These are phyloP conservation scores for Thelonectria olida DNA, from an alignment of 2,329 filamentous ascomycete species.

Conservation along the genomic window DNA sequence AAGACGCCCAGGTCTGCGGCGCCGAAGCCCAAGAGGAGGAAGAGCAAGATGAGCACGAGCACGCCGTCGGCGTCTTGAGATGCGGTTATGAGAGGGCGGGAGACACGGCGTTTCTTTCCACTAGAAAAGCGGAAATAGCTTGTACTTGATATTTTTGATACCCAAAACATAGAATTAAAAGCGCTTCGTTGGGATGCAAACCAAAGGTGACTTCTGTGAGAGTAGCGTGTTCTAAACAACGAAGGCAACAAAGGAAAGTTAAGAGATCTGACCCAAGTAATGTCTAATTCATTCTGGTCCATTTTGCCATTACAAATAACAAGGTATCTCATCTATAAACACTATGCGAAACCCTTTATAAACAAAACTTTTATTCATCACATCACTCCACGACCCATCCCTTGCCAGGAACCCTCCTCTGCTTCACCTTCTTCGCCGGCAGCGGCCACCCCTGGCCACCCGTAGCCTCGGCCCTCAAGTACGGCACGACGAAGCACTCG, in stretches of 20 bases:
- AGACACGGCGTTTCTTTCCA: constrained; percentile 11
- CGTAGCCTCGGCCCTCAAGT: constrained; percentile 73
- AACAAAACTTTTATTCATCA: neutral
- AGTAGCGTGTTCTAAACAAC: neutral
- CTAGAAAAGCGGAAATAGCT: neutral
- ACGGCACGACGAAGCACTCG: constrained; percentile 86
- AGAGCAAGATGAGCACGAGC: constrained; percentile 56
- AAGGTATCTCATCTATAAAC: constrained; percentile 37
- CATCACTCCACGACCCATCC: constrained; percentile 77
- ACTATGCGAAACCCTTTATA: constrained; percentile 16
- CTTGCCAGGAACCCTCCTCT: constrained; percentile 75
- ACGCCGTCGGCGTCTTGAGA: constrained; percentile 45
- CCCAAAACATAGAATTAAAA: constrained; percentile 28
- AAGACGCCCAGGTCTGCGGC: constrained; percentile 55
- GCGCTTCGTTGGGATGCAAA: neutral
- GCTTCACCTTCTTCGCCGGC: constrained; percentile 83
- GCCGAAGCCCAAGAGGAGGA: constrained; percentile 57
- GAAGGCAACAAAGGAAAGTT: neutral
- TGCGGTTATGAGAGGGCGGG: neutral
- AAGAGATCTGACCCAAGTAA: neutral
- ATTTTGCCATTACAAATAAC: constrained; percentile 15
- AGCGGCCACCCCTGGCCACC: constrained; percentile 83
- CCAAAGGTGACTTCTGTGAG: neutral
- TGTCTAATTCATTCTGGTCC: constrained; percentile 5
- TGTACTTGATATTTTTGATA: constrained; percentile 35